A percentile compares a stretch with the other conserved stretches of the same genome.
Evolutionary conservation across 2,329 filamentous ascomycete genomes (phyloP).

Genomic region (Rutstroemia sydowiana): DNA sequence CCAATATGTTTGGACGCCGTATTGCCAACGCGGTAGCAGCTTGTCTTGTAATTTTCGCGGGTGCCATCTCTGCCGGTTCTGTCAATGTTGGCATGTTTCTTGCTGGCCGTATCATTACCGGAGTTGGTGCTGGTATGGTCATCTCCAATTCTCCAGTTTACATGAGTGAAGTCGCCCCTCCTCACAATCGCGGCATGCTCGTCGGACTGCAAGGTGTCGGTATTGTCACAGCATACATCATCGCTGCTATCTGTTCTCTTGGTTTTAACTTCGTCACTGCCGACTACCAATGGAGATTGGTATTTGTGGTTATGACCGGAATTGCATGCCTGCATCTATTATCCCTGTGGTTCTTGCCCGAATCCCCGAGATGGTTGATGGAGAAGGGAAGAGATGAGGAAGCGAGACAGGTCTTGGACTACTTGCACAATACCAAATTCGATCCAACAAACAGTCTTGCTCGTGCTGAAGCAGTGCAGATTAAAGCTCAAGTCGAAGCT

Average conservation of each 20-base stretch:
- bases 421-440: too few relatives aligned
- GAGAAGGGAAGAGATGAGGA: constrained; percentile 47
- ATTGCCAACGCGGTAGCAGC: constrained; percentile 19
- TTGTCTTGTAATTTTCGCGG: constrained; percentile 18
- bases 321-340: constrained; percentile 69
- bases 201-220: constrained; percentile 76
- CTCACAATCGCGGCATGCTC: constrained; percentile 61
- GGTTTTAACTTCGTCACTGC: constrained; percentile 49
- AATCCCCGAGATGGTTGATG: constrained; percentile 42
- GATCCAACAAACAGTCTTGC: too few relatives aligned
- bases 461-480: too few relatives aligned
- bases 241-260: constrained; percentile 66
- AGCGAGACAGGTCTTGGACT: neutral
- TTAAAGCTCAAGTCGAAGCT: too few relatives aligned
- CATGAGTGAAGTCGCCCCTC: constrained; percentile 58
- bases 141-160: constrained; percentile 76
- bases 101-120: constrained; percentile 65
- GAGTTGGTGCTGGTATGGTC: constrained; percentile 72
- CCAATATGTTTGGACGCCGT: constrained; percentile 26
- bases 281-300: constrained; percentile 69
- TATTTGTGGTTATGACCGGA: constrained; percentile 58
- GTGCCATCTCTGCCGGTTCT: constrained; percentile 35
- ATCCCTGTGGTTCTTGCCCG: constrained; percentile 23
- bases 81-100: constrained; percentile 46
- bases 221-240: constrained; percentile 69